These are phyloP conservation scores for Neopestalotiopsis clavispora DNA, from an alignment of 2,329 filamentous ascomycete species.

Conservation along the genomic window DNA sequence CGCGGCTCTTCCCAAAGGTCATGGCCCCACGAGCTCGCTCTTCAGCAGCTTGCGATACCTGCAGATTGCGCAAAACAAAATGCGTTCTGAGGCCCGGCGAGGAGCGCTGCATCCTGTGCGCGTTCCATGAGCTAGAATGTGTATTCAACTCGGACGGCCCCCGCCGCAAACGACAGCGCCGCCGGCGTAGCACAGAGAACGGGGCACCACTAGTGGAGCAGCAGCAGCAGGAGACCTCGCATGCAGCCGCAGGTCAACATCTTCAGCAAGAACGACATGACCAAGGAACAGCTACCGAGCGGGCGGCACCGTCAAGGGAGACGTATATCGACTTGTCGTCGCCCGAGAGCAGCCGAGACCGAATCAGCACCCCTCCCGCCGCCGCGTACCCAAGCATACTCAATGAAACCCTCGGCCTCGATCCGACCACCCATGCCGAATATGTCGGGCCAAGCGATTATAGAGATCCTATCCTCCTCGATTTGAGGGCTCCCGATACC, in stretches of 20 bases:
- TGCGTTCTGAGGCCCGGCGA: slow-evolving; percentile 4
- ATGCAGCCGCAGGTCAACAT: too few species aligned
- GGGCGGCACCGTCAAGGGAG: background rate
- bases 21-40: background rate
- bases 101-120: slow-evolving; percentile 1
- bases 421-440: background rate
- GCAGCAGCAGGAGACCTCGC: background rate
- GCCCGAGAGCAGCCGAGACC: background rate
- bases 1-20: background rate
- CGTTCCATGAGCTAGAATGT: slow-evolving; percentile 3
- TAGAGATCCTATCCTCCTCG: background rate
- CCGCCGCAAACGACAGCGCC: background rate
- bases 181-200: background rate
- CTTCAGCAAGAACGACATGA: background rate
- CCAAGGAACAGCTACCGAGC: background rate
- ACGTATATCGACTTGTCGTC: background rate
- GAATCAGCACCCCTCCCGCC: background rate
- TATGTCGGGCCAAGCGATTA: slow-evolving; percentile 6
- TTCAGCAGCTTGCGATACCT: background rate
- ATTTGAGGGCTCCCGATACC: too few species aligned
- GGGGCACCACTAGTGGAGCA: background rate
- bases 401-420: slow-evolving; percentile 2
- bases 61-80: slow-evolving; percentile 4
- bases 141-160: background rate
- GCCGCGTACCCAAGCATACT: slow-evolving; percentile 1